A percentile compares a stretch with the other conserved stretches of the same genome.
These are phyloP conservation scores for Tricholoma sp. DNA, from an alignment of 768 basidiomycete species.

Conservation along the genomic window DNA sequence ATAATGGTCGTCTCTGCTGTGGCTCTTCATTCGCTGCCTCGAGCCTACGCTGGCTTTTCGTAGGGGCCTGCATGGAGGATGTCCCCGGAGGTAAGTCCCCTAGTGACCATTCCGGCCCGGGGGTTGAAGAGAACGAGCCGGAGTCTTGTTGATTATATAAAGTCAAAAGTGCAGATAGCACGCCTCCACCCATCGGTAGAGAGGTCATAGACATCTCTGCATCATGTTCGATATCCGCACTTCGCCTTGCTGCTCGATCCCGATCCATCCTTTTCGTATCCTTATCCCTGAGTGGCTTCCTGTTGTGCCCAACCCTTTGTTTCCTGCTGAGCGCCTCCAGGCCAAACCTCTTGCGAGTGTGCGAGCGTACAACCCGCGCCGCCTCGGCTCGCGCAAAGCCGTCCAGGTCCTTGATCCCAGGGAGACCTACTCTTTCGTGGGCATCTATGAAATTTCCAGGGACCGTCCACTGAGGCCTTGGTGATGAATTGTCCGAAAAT, in stretches of 20 bases:
- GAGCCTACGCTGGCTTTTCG: background rate
- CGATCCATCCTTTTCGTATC: background rate
- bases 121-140: conserved; percentile 9
- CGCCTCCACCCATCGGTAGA: conserved; percentile 39
- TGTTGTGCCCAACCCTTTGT: background rate
- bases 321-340: background rate
- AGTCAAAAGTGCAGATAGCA: conserved; percentile 63
- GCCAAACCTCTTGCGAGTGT: conserved; percentile 6
- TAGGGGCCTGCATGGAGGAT: background rate
- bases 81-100: background rate
- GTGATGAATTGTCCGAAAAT: background rate
- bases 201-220: conserved; percentile 12
- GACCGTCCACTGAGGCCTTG: conserved; percentile 29
- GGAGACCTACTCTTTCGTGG: conserved; percentile 59
- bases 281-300: background rate
- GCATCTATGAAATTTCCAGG: conserved; percentile 58
- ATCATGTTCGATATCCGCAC: conserved; percentile 16
- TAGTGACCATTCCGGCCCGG: conserved; percentile 12
- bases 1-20: background rate
- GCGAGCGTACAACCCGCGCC: conserved; percentile 9
- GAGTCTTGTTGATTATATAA: conserved; percentile 45
- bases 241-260: conserved; percentile 9
- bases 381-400: conserved; percentile 7
- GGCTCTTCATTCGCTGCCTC: background rate
- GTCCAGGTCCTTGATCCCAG: conserved; percentile 24